Percentiles rank a stretch among this genome's conserved stretches.
phyloP scores from a whole-genome alignment of 768 basidiomycete species.

The Lentinula boryana region DNA sequence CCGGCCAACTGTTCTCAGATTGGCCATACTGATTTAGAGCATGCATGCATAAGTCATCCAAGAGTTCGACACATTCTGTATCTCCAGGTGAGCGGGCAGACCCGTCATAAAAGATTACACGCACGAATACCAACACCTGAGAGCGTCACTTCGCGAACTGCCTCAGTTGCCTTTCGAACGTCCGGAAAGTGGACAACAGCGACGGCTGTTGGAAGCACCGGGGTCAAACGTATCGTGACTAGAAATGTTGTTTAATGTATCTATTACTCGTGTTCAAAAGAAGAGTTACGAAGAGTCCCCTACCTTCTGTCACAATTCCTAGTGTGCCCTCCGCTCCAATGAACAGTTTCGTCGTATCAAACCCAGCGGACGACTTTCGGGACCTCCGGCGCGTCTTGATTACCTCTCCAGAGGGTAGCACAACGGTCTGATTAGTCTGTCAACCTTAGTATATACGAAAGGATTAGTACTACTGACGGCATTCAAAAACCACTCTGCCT shows the following conservation, averaged over 20 bases:
- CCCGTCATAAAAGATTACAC: slow-evolving; percentile 13
- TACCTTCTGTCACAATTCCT: slow-evolving; percentile 86
- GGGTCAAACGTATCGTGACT: slow-evolving; percentile 19
- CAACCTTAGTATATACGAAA: neutral
- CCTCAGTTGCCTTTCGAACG: slow-evolving; percentile 46
- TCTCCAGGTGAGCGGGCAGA: slow-evolving; percentile 16
- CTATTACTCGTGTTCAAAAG: neutral
- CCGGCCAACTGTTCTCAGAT: slow-evolving; percentile 55
- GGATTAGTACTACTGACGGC: slow-evolving; percentile 39
- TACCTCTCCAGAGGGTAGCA: slow-evolving; percentile 68
- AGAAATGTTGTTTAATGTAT: neutral
- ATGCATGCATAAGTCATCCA: slow-evolving; percentile 78
- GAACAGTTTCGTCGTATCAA: slow-evolving; percentile 80
- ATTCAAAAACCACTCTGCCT: slow-evolving; percentile 87
- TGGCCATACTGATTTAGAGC: slow-evolving; percentile 68
- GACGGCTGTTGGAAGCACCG: slow-evolving; percentile 75
- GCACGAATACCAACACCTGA: slow-evolving; percentile 49
- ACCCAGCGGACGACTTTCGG: slow-evolving; percentile 84
- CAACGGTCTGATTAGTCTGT: neutral
- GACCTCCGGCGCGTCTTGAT: slow-evolving; percentile 81
- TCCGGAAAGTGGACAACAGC: slow-evolving; percentile 84
- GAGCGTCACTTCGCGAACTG: slow-evolving; percentile 71
- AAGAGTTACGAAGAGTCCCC: neutral
- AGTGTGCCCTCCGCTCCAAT: slow-evolving; percentile 78
- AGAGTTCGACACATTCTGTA: slow-evolving; percentile 80